Conservation (phyloP, 2,329 filamentous ascomycete genomes). For the Neonectria ditissima region DNA sequence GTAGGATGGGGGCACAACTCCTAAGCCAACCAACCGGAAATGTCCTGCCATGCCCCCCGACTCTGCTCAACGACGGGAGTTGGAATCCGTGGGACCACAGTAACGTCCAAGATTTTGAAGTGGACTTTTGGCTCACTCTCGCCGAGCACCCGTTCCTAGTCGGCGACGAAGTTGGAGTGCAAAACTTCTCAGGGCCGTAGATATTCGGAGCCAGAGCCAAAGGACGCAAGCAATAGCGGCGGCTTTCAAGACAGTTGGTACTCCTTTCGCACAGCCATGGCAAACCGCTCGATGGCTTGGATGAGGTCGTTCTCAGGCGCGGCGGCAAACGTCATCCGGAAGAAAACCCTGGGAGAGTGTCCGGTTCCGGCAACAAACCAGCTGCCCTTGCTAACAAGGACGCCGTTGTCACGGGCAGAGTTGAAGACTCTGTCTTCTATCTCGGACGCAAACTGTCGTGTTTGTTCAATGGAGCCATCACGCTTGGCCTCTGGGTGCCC, state of each 20-base stretch:
- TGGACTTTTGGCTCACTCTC: conserved; percentile 15
- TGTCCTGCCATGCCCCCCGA: neutral
- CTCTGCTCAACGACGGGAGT: neutral
- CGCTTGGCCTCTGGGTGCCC: conserved; percentile 48
- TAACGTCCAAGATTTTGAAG: conserved; percentile 14
- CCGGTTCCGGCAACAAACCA: conserved; percentile 17
- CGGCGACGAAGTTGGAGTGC: conserved; percentile 38
- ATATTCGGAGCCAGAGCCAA: neutral
- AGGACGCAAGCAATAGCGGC: neutral
- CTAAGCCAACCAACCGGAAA: neutral
- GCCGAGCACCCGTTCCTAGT: conserved; percentile 18
- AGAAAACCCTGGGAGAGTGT: neutral
- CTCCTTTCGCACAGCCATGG: conserved; percentile 1
- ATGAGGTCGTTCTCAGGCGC: conserved; percentile 5
- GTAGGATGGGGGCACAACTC: neutral
- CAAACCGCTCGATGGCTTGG: conserved; percentile 11
- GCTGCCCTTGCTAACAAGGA: conserved; percentile 11
- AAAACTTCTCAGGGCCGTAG: neutral
- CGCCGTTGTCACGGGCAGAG: conserved; percentile 7
- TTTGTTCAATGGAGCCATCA: neutral
- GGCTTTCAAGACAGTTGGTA: neutral
- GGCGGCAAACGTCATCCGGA: conserved; percentile 16
- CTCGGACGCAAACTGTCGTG: neutral
- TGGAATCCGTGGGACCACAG: conserved; percentile 16
- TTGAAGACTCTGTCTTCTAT: conserved; percentile 9